A percentile compares a stretch with the other conserved stretches of the same genome.
These are phyloP conservation scores for Cladophialophora bantiana DNA, from an alignment of 2,329 filamentous ascomycete species.

Conservation along the genomic window DNA sequence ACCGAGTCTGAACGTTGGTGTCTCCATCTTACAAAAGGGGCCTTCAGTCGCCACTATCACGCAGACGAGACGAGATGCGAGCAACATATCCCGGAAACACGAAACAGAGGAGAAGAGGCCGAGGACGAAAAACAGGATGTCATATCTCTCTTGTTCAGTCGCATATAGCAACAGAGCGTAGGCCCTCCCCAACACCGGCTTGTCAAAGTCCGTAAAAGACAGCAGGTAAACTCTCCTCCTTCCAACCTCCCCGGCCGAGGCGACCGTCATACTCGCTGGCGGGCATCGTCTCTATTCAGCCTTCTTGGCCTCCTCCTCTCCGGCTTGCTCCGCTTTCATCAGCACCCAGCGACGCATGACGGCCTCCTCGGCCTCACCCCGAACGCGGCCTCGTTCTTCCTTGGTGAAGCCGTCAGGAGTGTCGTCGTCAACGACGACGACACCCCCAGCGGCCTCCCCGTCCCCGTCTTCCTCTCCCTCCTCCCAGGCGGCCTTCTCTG, in stretches of 20 bases:
- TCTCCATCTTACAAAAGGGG: neutral
- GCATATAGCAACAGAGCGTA: conserved; percentile 18
- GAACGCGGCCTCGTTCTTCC: conserved; percentile 20
- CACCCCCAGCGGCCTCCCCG: neutral
- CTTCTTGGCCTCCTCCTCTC: conserved; percentile 16
- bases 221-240: neutral
- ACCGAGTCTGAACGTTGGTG: neutral
- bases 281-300: conserved; percentile 8
- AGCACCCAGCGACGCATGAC: conserved; percentile 23
- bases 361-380: conserved; percentile 25
- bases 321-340: conserved; percentile 26
- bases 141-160: conserved; percentile 9
- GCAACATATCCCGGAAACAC: neutral
- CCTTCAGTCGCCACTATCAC: neutral
- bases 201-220: neutral
- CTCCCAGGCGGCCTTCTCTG: conserved; percentile 35
- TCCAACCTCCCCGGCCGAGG: neutral
- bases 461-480: conserved; percentile 16
- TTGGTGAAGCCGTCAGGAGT: conserved; percentile 27
- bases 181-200: conserved; percentile 2
- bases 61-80: neutral
- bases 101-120: neutral
- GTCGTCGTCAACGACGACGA: conserved; percentile 14
- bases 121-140: conserved; percentile 1
- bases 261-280: neutral